Evolutionary conservation across 768 basidiomycete species (phyloP).

Genomic region (Rhizopogon salebrosus): DNA sequence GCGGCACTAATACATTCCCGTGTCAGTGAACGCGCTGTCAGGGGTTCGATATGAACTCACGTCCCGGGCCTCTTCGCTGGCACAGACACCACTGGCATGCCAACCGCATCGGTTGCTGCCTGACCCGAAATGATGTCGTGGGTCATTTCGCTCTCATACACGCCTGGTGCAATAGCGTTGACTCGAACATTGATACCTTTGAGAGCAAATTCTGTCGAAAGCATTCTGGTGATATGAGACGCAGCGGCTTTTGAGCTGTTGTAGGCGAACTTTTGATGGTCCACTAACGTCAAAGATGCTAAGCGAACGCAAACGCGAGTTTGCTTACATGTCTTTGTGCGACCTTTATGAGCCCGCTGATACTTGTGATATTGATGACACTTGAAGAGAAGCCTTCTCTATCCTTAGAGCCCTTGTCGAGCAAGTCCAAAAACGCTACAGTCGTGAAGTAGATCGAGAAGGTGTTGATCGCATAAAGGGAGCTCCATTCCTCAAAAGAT

Average conservation of each 20-base stretch:
- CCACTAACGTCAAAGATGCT: not conserved
- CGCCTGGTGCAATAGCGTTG: slow-evolving; percentile 71
- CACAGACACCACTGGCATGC: slow-evolving; percentile 54
- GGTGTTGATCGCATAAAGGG: slow-evolving; percentile 62
- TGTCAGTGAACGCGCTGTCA: slow-evolving; percentile 2
- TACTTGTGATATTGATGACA: slow-evolving; percentile 75
- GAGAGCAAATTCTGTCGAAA: slow-evolving; percentile 71
- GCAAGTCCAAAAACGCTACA: slow-evolving; percentile 68
- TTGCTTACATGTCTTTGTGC: slow-evolving; percentile 74
- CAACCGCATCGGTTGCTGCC: slow-evolving; percentile 46
- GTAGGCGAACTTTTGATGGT: slow-evolving; percentile 74
- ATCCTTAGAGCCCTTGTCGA: slow-evolving; percentile 68
- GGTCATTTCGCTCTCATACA: slow-evolving; percentile 77
- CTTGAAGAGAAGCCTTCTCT: slow-evolving; percentile 50
- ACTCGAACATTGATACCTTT: slow-evolving; percentile 66
- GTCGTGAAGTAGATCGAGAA: slow-evolving; percentile 77
- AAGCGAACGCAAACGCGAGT: not conserved
- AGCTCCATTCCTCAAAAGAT: slow-evolving; percentile 55
- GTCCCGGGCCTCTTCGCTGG: slow-evolving; percentile 61
- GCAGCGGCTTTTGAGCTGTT: slow-evolving; percentile 79
- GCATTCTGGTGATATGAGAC: slow-evolving; percentile 70
- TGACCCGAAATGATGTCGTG: slow-evolving; percentile 39
- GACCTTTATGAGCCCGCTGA: slow-evolving; percentile 66
- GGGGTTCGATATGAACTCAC: slow-evolving; percentile 37
- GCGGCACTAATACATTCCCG: slow-evolving; percentile 39